phyloP scores from a whole-genome alignment of 2,329 filamentous ascomycete genomes.

The Pyrenophora seminiperda region DNA sequence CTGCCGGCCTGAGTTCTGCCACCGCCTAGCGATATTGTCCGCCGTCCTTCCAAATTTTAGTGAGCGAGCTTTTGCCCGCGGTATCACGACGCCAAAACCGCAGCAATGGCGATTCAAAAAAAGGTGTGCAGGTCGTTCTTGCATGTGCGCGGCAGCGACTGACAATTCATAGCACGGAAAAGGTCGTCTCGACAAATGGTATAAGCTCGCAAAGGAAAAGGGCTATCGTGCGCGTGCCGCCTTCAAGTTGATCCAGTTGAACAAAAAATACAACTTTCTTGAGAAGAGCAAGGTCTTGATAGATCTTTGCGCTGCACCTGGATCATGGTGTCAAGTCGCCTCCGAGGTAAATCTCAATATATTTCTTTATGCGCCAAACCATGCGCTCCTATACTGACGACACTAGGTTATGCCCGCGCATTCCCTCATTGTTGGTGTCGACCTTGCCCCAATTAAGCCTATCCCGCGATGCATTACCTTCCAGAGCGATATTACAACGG shows the following conservation, averaged over 20 bases:
- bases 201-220: constrained; percentile 97
- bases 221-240: constrained; percentile 94
- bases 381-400: constrained; percentile 6
- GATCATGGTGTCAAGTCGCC: constrained; percentile 68
- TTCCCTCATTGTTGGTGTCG: constrained; percentile 91
- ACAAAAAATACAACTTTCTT: constrained; percentile 98
- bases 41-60: constrained; percentile 25
- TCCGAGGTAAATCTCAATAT: constrained; percentile 77
- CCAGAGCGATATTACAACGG: constrained; percentile 96
- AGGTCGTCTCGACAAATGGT: constrained; percentile 98
- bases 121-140: constrained; percentile 58
- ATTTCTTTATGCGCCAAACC: not conserved
- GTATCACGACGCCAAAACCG: constrained; percentile 24
- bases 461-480: constrained; percentile 94
- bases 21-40: constrained; percentile 19
- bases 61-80: constrained; percentile 25
- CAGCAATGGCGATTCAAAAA: constrained; percentile 90
- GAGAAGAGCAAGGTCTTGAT: constrained; percentile 95
- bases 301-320: constrained; percentile 96
- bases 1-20: constrained; percentile 22
- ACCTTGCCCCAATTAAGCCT: constrained; percentile 92
- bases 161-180: constrained; percentile 73
- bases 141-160: constrained; percentile 13
- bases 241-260: constrained; percentile 97
- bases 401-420: constrained; percentile 77